Base-by-base conservation (phyloP, 2,329 filamentous ascomycete genomes). In the Alternaria infectoria region DNA sequence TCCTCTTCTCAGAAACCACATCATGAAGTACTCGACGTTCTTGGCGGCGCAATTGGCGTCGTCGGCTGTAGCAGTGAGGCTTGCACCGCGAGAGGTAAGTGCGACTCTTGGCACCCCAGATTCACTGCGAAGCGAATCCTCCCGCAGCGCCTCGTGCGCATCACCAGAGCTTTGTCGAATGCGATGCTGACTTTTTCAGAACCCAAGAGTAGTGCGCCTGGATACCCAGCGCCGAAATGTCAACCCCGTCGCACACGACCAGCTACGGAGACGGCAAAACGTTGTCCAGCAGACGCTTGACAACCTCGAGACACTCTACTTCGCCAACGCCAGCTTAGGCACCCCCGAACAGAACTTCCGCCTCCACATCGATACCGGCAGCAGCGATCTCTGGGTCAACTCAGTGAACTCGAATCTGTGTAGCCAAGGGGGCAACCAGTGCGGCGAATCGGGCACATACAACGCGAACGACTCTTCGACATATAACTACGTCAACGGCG, bases 401-500 rank as follows among this genome's bases (percentile, higher is more conserved):
- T 86, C 88, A 3, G 81, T 84, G 4, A 79, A 78, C 52, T 94
- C 91, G 1, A 61, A 72, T 1, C 79, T 92, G 15, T 96, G 93
- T 75, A 73, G 75, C 8, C 73, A 78, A 5, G 71, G 75, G 1
- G 76, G 78, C 2, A 74, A 83, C 13, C 85, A 86, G 1, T 96
- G 93, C 74, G 72, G 79, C 6, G 81, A 80, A 17, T 86, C 88
- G 1, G 92, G 92, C 13, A 88, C 88, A 1, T 97, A 93, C 79
- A 78, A 81, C 46, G 86, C 91, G 44, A 90, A 91, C 75, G 80
- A 84, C 1, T 97, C 93, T 0, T 93, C 91, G 2, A 92, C 93
- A 3, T 95, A 94, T 79, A 74, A 85, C 32, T 93, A 90, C 75
- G 80, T 97, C 58, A 89, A 89, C 66, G 89, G 87, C 74, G 85